phyloP scores from a whole-genome alignment of 73 alveolate genomes.

The Paramecium primaurelia region DNA sequence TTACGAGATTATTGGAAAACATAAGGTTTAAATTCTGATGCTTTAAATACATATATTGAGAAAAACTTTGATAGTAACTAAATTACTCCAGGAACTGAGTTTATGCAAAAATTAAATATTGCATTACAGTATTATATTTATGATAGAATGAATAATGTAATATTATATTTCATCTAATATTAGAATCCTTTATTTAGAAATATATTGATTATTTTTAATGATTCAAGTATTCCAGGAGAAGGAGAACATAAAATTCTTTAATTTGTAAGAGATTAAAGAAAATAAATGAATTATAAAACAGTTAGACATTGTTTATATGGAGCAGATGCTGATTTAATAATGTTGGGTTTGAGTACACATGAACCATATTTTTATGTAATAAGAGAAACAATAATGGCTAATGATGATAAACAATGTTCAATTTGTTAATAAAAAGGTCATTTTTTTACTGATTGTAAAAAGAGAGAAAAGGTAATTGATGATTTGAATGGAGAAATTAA shows the following conservation, averaged over 20 bases:
- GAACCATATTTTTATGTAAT: conserved; percentile 98
- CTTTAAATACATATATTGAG: background rate
- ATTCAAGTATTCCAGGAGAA: conserved; percentile 97
- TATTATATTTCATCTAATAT: background rate
- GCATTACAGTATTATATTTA: conserved; percentile 72
- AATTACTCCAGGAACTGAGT: conserved; percentile 55
- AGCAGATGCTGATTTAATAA: conserved; percentile 99
- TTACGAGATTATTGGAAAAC: conserved; percentile 21
- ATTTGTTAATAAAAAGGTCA: conserved; percentile 94
- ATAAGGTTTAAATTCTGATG: background rate
- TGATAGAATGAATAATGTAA: conserved; percentile 75
- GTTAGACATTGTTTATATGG: conserved; percentile 99
- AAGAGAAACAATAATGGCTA: conserved; percentile 91
- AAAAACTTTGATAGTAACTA: background rate
- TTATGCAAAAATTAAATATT: conserved; percentile 15
- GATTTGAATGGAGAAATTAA: conserved; percentile 56
- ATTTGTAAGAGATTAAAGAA: conserved; percentile 93
- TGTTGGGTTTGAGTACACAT: conserved; percentile 99
- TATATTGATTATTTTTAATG: conserved; percentile 87
- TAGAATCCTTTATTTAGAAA: conserved; percentile 77
- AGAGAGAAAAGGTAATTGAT: conserved; percentile 62
- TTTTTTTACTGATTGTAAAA: conserved; percentile 78
- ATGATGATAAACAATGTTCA: conserved; percentile 84
- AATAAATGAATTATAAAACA: conserved; percentile 81
- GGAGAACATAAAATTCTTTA: conserved; percentile 99